phyloP scores from a whole-genome alignment of 2,329 filamentous ascomycete genomes.

The Venturia nashicola region DNA sequence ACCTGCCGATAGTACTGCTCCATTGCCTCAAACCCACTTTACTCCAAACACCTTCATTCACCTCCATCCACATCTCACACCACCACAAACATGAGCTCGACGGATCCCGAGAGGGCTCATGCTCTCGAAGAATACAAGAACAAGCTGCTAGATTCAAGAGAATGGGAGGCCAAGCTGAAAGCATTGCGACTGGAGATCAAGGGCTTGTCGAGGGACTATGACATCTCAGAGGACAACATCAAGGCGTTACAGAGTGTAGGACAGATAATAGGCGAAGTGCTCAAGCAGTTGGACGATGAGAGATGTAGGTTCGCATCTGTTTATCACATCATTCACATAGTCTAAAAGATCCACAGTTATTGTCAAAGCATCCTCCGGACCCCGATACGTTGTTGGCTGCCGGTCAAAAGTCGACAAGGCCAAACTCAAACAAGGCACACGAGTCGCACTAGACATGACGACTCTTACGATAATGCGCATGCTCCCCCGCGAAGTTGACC shows the following conservation, averaged over 20 bases:
- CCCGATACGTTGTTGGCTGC: slow-evolving; percentile 95
- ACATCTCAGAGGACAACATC: slow-evolving; percentile 97
- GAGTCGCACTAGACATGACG: slow-evolving; percentile 97
- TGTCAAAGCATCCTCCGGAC: slow-evolving; percentile 94
- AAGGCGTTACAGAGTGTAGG: slow-evolving; percentile 98
- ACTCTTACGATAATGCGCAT: slow-evolving; percentile 99
- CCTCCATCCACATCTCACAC: neutral
- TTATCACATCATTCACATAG: neutral
- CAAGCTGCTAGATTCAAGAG: slow-evolving; percentile 72
- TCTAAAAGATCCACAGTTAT: slow-evolving; percentile 52
- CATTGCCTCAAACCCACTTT: neutral
- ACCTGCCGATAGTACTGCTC: neutral
- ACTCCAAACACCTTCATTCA: neutral
- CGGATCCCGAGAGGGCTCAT: slow-evolving; percentile 38
- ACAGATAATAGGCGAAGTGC: slow-evolving; percentile 96
- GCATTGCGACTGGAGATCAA: slow-evolving; percentile 90
- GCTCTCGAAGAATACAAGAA: slow-evolving; percentile 40
- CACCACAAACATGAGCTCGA: slow-evolving; percentile 21
- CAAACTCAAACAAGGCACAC: slow-evolving; percentile 96
- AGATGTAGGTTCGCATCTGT: slow-evolving; percentile 55
- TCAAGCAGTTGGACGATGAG: slow-evolving; percentile 98
- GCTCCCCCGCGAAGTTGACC: slow-evolving; percentile 95
- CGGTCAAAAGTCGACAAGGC: slow-evolving; percentile 95
- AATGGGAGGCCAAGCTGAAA: slow-evolving; percentile 98
- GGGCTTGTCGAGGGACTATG: slow-evolving; percentile 85